phyloP scores from a whole-genome alignment of 257 asterid genomes.

The Penstemon eatonii region DNA sequence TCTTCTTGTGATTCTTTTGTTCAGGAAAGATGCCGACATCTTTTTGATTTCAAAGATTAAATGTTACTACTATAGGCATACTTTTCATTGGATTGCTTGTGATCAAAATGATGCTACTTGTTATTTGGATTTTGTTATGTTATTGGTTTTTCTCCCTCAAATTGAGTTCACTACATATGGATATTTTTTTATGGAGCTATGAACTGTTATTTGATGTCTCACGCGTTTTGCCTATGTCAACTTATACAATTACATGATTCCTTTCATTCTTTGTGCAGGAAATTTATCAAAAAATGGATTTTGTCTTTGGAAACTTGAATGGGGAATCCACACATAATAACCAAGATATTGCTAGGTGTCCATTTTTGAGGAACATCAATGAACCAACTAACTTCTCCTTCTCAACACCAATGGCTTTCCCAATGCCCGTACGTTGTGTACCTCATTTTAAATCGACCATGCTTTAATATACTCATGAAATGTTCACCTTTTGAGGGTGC shows the following conservation, averaged over 20 bases:
- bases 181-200: slow-evolving; percentile 5
- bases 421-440: slow-evolving; percentile 56
- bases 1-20: slow-evolving; percentile 10
- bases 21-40: neutral
- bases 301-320: slow-evolving; percentile 49
- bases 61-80: neutral
- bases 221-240: neutral
- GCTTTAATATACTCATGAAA: neutral
- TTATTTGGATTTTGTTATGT: neutral
- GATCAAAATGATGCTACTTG: neutral
- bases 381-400: slow-evolving; percentile 90
- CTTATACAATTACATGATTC: neutral
- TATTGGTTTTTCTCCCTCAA: neutral
- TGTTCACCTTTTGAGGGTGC: neutral
- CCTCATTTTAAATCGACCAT: slow-evolving; percentile 14
- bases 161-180: neutral
- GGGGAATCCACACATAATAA: slow-evolving; percentile 55
- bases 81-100: neutral
- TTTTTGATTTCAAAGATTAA: neutral
- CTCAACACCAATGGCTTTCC: slow-evolving; percentile 54
- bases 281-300: slow-evolving; percentile 57
- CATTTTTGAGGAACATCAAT: slow-evolving; percentile 86
- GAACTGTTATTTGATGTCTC: neutral
- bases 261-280: slow-evolving; percentile 42
- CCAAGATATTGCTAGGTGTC: slow-evolving; percentile 71